phyloP scores from a whole-genome alignment of 768 basidiomycete genomes.

The Tremella mesenterica region DNA sequence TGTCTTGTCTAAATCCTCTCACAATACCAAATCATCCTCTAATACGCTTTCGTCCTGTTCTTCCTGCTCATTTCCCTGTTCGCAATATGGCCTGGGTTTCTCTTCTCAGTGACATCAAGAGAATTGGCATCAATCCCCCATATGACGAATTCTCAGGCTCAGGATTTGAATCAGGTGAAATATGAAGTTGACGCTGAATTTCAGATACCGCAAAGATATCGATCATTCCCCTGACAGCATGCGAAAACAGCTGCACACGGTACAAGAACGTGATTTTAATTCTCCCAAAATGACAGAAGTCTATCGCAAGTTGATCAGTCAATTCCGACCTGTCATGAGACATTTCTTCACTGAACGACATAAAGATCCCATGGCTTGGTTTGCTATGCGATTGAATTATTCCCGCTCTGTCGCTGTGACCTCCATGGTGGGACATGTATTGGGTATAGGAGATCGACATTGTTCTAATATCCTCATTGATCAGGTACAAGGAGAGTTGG shows the following conservation, averaged over 20 bases:
- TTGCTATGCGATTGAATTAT: conserved; percentile 78
- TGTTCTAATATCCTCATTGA: conserved; percentile 86
- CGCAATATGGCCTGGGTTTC: too few relatives aligned
- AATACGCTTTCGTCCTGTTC: too few relatives aligned
- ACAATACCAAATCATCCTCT: too few relatives aligned
- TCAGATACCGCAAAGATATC: conserved; percentile 53
- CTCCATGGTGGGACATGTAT: conserved; percentile 83
- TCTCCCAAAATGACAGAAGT: conserved; percentile 12
- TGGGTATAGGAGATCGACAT: conserved; percentile 90
- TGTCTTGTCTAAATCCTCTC: too few relatives aligned
- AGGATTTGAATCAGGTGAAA: too few relatives aligned
- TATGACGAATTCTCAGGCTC: too few relatives aligned
- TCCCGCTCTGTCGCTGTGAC: conserved; percentile 85
- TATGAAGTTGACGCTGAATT: too few relatives aligned
- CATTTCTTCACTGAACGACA: conserved; percentile 88
- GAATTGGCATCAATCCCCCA: too few relatives aligned
- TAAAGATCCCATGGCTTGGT: conserved; percentile 84
- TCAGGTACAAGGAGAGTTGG: conserved; percentile 67
- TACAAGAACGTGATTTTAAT: conserved; percentile 25
- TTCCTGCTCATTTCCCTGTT: too few relatives aligned
- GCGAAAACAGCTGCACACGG: neutral
- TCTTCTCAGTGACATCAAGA: too few relatives aligned
- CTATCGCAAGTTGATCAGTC: conserved; percentile 47
- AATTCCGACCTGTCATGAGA: conserved; percentile 77
- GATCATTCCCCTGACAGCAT: conserved; percentile 45